These are phyloP conservation scores for Suillus ampliporus DNA, from an alignment of 768 basidiomycete genomes.

Conservation along the genomic window DNA sequence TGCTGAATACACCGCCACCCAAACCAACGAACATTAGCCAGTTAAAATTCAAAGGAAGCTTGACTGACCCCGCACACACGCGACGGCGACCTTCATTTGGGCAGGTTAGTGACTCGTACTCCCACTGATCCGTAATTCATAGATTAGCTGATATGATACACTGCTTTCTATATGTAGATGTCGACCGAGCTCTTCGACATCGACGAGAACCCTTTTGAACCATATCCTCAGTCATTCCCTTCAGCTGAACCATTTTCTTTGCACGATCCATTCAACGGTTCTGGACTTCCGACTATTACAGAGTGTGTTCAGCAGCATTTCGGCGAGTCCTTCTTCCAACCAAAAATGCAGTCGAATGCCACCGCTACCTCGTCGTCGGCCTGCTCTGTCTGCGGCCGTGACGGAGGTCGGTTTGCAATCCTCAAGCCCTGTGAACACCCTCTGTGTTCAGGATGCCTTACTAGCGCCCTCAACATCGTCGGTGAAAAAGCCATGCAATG, in stretches of 20 bases:
- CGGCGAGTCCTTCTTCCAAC: conserved; percentile 18
- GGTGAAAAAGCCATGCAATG: conserved; percentile 90
- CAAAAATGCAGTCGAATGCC: conserved; percentile 29
- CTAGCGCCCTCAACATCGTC: conserved; percentile 86
- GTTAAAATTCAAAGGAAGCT: conserved; percentile 69
- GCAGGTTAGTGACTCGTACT: conserved; percentile 41
- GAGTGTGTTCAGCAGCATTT: conserved; percentile 33
- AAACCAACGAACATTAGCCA: conserved; percentile 59
- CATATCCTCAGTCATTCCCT: conserved; percentile 47
- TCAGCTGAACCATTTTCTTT: conserved; percentile 41
- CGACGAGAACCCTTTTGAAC: conserved; percentile 70
- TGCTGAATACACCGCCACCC: conserved; percentile 66
- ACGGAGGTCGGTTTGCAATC: conserved; percentile 58
- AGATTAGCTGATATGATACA: conserved; percentile 25
- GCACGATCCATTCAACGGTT: conserved; percentile 50
- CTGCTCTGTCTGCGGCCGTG: conserved; percentile 70
- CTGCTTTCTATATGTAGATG: conserved; percentile 37
- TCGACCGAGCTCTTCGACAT: conserved; percentile 72
- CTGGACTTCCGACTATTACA: conserved; percentile 38
- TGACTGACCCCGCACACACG: conserved; percentile 70
- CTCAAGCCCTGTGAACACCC: conserved; percentile 78
- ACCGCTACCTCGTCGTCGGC: conserved; percentile 27
- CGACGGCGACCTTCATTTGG: conserved; percentile 47
- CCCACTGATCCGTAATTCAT: conserved; percentile 10
- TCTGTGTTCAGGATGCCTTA: conserved; percentile 81